A percentile compares a stretch with the other conserved stretches of the same genome.
These are phyloP conservation scores for Daldinia bambusicola DNA, from an alignment of 495 filamentous ascomycete species.

Conservation along the genomic window DNA sequence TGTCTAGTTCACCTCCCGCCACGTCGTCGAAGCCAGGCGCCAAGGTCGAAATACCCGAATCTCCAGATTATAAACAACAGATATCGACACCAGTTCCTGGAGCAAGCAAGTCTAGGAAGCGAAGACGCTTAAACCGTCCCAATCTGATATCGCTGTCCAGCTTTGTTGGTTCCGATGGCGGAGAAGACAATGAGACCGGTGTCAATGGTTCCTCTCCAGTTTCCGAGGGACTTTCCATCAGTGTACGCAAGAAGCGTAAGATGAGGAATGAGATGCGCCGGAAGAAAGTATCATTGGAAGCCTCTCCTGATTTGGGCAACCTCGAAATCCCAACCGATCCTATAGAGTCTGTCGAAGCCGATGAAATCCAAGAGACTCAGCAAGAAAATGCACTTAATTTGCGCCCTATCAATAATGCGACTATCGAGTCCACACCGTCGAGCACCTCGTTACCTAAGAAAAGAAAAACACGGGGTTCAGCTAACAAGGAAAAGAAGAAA, in stretches of 20 bases:
- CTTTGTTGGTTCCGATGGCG: background rate
- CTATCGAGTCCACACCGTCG: background rate
- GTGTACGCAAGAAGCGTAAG: conserved; percentile 4
- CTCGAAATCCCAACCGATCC: conserved; percentile 3
- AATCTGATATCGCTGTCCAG: conserved; percentile 31
- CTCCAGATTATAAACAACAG: conserved; percentile 31
- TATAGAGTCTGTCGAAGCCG: background rate
- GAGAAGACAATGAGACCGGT: background rate
- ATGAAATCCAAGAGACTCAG: background rate
- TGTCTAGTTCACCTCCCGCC: conserved; percentile 3
- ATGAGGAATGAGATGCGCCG: background rate
- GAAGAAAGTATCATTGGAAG: conserved; percentile 7
- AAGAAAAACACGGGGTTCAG: conserved; percentile 13
- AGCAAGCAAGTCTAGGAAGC: conserved; percentile 44
- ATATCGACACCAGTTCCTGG: conserved; percentile 21
- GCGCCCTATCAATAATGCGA: background rate
- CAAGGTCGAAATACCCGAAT: conserved; percentile 31
- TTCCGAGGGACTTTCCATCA: background rate
- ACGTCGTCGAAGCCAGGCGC: background rate
- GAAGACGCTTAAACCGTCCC: conserved; percentile 39
- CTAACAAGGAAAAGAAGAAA: conserved; percentile 29
- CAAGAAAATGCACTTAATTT: background rate
- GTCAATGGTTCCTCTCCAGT: background rate
- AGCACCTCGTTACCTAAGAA: conserved; percentile 19
- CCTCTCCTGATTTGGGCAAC: conserved; percentile 27